A percentile compares a stretch with the other conserved stretches of the same genome.
phyloP scores from a whole-genome alignment of 495 filamentous ascomycete genomes.

The Xylaria nigripes region DNA sequence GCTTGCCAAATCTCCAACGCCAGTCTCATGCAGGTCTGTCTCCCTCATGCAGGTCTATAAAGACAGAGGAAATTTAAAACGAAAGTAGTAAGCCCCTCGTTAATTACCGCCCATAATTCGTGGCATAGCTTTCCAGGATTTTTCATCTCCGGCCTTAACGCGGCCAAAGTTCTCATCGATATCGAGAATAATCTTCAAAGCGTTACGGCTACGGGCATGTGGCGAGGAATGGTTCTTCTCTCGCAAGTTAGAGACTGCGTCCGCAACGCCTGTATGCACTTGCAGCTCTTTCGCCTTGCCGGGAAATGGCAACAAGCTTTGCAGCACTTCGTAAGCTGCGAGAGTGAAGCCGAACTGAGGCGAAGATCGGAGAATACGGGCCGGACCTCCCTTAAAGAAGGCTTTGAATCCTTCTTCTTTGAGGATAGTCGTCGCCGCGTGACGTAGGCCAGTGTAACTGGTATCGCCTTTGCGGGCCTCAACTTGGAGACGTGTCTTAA shows the following conservation, averaged over 20 bases:
- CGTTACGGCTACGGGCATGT: slow-evolving; percentile 80
- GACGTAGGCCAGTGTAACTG: slow-evolving; percentile 74
- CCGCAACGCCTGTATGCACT: slow-evolving; percentile 31
- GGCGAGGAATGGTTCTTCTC: slow-evolving; percentile 59
- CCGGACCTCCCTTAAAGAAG: slow-evolving; percentile 97
- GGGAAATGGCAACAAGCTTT: slow-evolving; percentile 74
- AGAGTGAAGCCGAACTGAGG: slow-evolving; percentile 98
- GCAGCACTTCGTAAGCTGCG: slow-evolving; percentile 86
- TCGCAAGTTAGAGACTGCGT: slow-evolving; percentile 29
- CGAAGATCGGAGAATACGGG: slow-evolving; percentile 85
- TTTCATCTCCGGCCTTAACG: slow-evolving; percentile 47
- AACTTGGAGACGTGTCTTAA: slow-evolving; percentile 96
- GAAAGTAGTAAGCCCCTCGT: slow-evolving; percentile 11
- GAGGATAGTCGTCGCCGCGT: slow-evolving; percentile 74
- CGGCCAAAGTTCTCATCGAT: slow-evolving; percentile 85
- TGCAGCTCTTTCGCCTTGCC: slow-evolving; percentile 42
- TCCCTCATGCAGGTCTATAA: slow-evolving; percentile 12
- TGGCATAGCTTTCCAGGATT: slow-evolving; percentile 42
- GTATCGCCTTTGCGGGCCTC: slow-evolving; percentile 93
- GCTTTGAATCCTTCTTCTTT: slow-evolving; percentile 88
- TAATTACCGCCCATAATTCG: slow-evolving; percentile 30
- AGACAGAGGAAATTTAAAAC: slow-evolving; percentile 10
- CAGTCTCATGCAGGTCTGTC: slow-evolving; percentile 22
- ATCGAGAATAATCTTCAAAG: slow-evolving; percentile 94
- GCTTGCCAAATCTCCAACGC: slow-evolving; percentile 20